These are phyloP conservation scores for Saccharomycopsis sp. DNA, from an alignment of 805 yeast genomes.

Conservation along the genomic window DNA sequence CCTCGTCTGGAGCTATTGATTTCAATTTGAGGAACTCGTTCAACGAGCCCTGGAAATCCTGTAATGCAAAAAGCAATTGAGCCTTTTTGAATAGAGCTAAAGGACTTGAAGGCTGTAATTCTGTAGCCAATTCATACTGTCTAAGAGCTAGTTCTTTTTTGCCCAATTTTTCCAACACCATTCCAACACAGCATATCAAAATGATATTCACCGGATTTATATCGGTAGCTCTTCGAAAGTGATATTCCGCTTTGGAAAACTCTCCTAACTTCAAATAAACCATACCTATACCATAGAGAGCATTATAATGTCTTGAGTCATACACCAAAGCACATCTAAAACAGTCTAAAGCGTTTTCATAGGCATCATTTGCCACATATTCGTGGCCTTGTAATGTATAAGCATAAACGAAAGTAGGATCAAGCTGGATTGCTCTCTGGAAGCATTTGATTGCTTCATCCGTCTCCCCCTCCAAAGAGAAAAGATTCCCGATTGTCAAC, in stretches of 20 bases:
- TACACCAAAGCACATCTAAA: conserved; percentile 72
- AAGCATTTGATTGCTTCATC: conserved; percentile 88
- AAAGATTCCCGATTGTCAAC: conserved; percentile 87
- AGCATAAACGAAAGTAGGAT: conserved; percentile 74
- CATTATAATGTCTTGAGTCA: conserved; percentile 85
- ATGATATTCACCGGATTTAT: conserved; percentile 90
- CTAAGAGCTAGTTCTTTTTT: conserved; percentile 64
- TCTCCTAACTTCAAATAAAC: conserved; percentile 84
- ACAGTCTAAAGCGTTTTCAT: conserved; percentile 78
- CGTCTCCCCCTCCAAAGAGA: conserved; percentile 75
- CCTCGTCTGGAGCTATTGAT: conserved; percentile 86
- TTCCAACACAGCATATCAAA: conserved; percentile 86
- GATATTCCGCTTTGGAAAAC: conserved; percentile 73
- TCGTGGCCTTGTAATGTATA: conserved; percentile 94
- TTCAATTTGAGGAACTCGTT: conserved; percentile 66
- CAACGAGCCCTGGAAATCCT: conserved; percentile 64
- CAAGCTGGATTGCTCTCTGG: conserved; percentile 64
- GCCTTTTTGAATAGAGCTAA: conserved; percentile 86
- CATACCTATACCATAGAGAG: conserved; percentile 94
- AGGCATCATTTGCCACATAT: conserved; percentile 77
- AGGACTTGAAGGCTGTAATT: conserved; percentile 78
- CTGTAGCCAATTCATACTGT: conserved; percentile 77
- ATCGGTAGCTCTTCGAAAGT: conserved; percentile 78
- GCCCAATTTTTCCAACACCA: conserved; percentile 76
- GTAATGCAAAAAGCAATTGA: conserved; percentile 65